phyloP scores from a whole-genome alignment of 352 stramenopile genomes.

The Globisporangium solare region DNA sequence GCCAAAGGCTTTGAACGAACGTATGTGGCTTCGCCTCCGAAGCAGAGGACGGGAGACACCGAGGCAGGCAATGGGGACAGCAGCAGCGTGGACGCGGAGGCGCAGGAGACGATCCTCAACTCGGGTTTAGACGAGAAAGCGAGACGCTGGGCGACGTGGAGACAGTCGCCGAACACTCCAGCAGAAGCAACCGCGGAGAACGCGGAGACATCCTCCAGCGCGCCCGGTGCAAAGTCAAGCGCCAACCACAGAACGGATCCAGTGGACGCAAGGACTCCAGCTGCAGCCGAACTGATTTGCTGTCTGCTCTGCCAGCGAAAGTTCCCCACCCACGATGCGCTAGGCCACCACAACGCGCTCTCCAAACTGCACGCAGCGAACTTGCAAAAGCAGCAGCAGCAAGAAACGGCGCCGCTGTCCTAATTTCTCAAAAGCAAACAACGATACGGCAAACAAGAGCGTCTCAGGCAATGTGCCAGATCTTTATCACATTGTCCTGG shows the following conservation, averaged over 20 bases:
- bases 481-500: constrained; percentile 70
- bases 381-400: constrained; percentile 7
- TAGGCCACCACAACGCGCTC: constrained; percentile 44
- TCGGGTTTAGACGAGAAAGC: constrained; percentile 36
- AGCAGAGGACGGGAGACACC: not conserved
- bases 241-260: not conserved
- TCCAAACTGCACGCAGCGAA: constrained; percentile 57
- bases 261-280: not conserved
- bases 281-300: constrained; percentile 19
- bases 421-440: too few relatives aligned
- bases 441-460: not conserved
- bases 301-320: constrained; percentile 71
- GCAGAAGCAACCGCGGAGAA: too few relatives aligned
- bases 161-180: constrained; percentile 9
- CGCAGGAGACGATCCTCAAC: constrained; percentile 30
- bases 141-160: constrained; percentile 35
- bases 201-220: not conserved
- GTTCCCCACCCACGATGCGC: constrained; percentile 37
- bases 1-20: constrained; percentile 58
- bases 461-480: constrained; percentile 43
- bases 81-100: not conserved
- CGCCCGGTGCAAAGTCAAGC: not conserved
- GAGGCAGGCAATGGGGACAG: not conserved
- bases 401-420: too few relatives aligned
- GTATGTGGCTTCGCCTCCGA: constrained; percentile 21